These are phyloP conservation scores for Beauveria rudraprayagi DNA, from an alignment of 2,329 filamentous ascomycete genomes.

Conservation along the genomic window DNA sequence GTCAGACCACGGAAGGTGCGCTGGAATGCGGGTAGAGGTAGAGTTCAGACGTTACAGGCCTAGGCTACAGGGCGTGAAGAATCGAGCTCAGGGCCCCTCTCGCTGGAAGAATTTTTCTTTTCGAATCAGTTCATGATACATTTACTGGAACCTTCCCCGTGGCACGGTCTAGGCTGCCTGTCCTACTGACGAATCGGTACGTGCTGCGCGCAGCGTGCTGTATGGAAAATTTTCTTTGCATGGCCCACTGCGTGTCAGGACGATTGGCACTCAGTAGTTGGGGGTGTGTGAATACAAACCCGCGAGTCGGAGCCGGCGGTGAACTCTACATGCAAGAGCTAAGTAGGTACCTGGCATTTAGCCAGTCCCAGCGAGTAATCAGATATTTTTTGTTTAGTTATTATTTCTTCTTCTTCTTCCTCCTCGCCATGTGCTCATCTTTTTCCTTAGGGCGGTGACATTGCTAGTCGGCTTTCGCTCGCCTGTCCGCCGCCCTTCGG, in stretches of 20 bases:
- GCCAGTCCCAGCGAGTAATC: neutral
- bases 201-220: too few species aligned
- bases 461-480: slow-evolving; percentile 3
- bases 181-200: too few species aligned
- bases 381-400: too few species aligned
- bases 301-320: neutral
- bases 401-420: neutral
- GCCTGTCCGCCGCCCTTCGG: neutral
- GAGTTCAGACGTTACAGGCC: neutral
- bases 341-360: neutral
- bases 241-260: too few species aligned
- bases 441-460: neutral
- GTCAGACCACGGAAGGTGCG: too few species aligned
- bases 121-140: too few species aligned
- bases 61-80: neutral
- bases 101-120: neutral
- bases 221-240: neutral
- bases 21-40: neutral
- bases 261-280: too few species aligned
- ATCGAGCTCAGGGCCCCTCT: too few species aligned
- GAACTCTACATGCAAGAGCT: neutral
- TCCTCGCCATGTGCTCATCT: neutral
- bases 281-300: too few species aligned
- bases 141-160: too few species aligned
- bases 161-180: too few species aligned